phyloP scores from a whole-genome alignment of 164 flowering plant species.

The Hamamelis virginiana region DNA sequence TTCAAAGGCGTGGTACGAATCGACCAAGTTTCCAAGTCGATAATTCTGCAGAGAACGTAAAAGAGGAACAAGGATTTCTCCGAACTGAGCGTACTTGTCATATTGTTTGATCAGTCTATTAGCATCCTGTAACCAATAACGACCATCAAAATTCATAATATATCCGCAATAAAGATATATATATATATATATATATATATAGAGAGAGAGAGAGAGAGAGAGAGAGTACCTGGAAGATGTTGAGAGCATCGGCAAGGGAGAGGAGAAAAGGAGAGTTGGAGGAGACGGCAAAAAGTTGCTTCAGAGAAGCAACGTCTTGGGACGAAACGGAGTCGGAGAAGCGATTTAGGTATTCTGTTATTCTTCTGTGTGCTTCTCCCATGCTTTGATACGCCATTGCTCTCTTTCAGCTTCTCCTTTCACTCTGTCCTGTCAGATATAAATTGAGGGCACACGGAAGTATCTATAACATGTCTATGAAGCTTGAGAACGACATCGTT shows the following conservation, averaged over 20 bases:
- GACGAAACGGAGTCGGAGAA: slow-evolving; percentile 72
- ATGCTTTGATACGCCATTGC: slow-evolving; percentile 78
- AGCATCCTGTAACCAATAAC: slow-evolving; percentile 52
- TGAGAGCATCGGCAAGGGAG: slow-evolving; percentile 84
- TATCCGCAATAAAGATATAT: slow-evolving; percentile 13
- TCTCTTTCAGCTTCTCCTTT: slow-evolving; percentile 4
- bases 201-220: neutral
- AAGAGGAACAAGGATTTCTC: slow-evolving; percentile 59
- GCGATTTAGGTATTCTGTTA: slow-evolving; percentile 72
- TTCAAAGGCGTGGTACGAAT: slow-evolving; percentile 75
- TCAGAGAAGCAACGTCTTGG: slow-evolving; percentile 71
- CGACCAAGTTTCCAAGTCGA: slow-evolving; percentile 56
- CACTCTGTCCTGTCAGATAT: neutral
- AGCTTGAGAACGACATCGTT: too few relatives aligned
- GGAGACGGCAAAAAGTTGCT: slow-evolving; percentile 69
- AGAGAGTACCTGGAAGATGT: slow-evolving; percentile 61
- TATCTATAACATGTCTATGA: too few relatives aligned
- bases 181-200: neutral
- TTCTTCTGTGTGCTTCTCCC: slow-evolving; percentile 91
- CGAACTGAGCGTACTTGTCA: slow-evolving; percentile 59
- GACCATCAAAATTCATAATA: neutral
- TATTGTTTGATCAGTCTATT: slow-evolving; percentile 68
- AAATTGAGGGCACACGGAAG: too few relatives aligned
- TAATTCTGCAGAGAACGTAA: slow-evolving; percentile 69
- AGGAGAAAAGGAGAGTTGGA: slow-evolving; percentile 60